Base-by-base conservation (phyloP, 768 basidiomycete genomes). In the Cystobasidiopsis lactophilus region DNA sequence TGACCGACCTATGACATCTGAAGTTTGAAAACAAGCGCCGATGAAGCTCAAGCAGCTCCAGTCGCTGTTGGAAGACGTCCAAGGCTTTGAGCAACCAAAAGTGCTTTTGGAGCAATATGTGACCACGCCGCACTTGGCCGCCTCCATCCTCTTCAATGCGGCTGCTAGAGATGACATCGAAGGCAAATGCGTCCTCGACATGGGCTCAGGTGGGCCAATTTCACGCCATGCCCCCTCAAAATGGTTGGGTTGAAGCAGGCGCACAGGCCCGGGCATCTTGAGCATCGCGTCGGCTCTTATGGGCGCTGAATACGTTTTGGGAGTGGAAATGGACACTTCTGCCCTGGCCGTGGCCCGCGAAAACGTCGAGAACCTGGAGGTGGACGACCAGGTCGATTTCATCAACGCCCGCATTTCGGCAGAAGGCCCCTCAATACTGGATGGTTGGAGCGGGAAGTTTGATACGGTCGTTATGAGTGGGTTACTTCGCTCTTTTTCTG, bases 1-100 rank as follows among this genome's bases (percentile, higher is more conserved):
- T n/a, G n/a, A n/a, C n/a, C n/a, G n/a, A n/a, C n/a, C n/a, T n/a
- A n/a, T n/a, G n/a, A n/a, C n/a, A n/a, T n/a, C n/a, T n/a, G n/a
- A n/a, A n/a, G n/a, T n/a, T n/a, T n/a, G n/a, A n/a, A n/a, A n/a
- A n/a, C n/a, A n/a, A n/a, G n/a, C n/a, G n/a, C n/a, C n/a, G 24
- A 47, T 60, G 57, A 58, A 58, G 46, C 54, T 62, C 7, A 62
- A 62, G 30, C 59, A 62, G 45, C 59, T 62, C 2, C 59, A 62
- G 49, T 41, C 49, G 1, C 55, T 57, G 10, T 52, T 63, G 40
- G 58, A 63, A 21, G 56, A 58, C 11, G 52, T 63, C 24, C 43
- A 55, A 29, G 59, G 60, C 46, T 63, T 63, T 40, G 54, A 46
- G 37, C 39, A 39, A 53, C 50, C 53, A 16, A 49, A 58, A 10